Evolutionary conservation across 2,329 filamentous ascomycete genomes (phyloP).

Genomic region (Amauroascus verrucosus): DNA sequence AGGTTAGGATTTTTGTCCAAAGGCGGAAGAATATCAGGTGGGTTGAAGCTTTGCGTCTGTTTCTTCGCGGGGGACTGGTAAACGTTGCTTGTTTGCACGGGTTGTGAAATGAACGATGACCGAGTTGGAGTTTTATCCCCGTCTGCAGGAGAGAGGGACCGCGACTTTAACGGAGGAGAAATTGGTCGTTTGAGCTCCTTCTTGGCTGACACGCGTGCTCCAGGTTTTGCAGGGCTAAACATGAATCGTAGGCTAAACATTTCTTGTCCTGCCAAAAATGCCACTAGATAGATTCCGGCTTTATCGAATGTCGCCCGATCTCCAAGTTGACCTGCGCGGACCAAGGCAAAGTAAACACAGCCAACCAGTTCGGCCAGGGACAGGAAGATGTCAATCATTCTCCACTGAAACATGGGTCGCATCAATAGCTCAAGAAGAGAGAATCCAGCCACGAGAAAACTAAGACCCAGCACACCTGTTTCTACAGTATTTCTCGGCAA

Average conservation of each 20-base stretch:
- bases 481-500: conserved; percentile 32
- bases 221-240: neutral
- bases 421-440: conserved; percentile 32
- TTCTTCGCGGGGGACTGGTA: neutral
- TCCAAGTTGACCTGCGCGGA: conserved; percentile 25
- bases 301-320: conserved; percentile 30
- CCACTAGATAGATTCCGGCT: conserved; percentile 30
- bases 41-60: neutral
- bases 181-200: neutral
- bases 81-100: neutral
- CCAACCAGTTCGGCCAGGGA: conserved; percentile 30
- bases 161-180: neutral
- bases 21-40: neutral
- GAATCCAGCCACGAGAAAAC: conserved; percentile 33
- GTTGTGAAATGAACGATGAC: neutral
- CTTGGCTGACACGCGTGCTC: neutral
- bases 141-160: neutral
- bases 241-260: conserved; percentile 24
- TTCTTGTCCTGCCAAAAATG: conserved; percentile 34
- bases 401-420: conserved; percentile 30
- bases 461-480: conserved; percentile 29
- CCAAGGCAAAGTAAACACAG: conserved; percentile 30
- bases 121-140: conserved; percentile 10
- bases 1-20: neutral
- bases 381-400: conserved; percentile 31